phyloP scores from a whole-genome alignment of 345 rosid species.

The Cochlearia excelsa region DNA sequence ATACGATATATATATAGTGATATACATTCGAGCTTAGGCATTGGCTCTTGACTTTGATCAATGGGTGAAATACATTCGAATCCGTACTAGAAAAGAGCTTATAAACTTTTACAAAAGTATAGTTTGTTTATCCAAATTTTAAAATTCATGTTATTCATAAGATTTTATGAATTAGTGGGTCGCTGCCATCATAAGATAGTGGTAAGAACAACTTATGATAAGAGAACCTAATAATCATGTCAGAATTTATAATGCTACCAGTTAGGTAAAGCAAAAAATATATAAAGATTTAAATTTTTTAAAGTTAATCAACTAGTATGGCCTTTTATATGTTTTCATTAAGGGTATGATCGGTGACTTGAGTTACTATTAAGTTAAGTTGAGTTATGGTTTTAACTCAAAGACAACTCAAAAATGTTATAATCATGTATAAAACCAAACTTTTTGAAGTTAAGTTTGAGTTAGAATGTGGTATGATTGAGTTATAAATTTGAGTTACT shows the following conservation, averaged over 20 bases:
- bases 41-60: slow-evolving; percentile 20
- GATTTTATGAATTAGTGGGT: slow-evolving; percentile 24
- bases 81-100: slow-evolving; percentile 4
- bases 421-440: no score
- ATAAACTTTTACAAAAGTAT: neutral
- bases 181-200: slow-evolving; percentile 35
- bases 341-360: neutral
- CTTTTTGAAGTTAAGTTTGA: no score
- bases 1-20: neutral
- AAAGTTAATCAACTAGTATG: slow-evolving; percentile 2
- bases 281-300: slow-evolving; percentile 11
- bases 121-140: slow-evolving; percentile 11
- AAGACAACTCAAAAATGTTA: no score
- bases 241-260: slow-evolving; percentile 15
- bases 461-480: no score
- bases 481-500: no score
- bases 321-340: slow-evolving; percentile 3
- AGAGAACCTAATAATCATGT: slow-evolving; percentile 33
- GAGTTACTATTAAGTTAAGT: no score
- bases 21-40: neutral
- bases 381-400: no score
- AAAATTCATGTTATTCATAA: neutral
- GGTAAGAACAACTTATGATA: slow-evolving; percentile 21
- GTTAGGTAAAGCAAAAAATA: slow-evolving; percentile 32
- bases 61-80: slow-evolving; percentile 1